Percentiles rank a stretch among this genome's conserved stretches.
These are phyloP conservation scores for Teunomyces barrocoloradensis DNA, from an alignment of 805 yeast genomes.

Conservation along the genomic window DNA sequence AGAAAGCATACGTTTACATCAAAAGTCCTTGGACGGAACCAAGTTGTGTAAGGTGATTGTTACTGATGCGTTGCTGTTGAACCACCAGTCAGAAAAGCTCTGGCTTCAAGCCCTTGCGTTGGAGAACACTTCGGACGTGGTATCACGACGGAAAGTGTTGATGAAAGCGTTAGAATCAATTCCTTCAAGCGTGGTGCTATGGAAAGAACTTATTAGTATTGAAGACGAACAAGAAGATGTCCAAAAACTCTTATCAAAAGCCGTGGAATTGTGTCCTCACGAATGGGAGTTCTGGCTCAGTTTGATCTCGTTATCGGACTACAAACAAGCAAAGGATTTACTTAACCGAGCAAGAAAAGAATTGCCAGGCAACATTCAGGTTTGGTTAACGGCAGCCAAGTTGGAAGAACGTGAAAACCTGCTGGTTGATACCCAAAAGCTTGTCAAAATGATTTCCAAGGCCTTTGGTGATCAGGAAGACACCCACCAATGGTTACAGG, in stretches of 20 bases:
- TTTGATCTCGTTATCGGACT: constrained; percentile 46
- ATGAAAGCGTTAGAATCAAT: constrained; percentile 69
- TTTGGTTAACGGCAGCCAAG: constrained; percentile 72
- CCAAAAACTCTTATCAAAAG: constrained; percentile 55
- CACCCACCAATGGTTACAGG: constrained; percentile 51
- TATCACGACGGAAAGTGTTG: constrained; percentile 54
- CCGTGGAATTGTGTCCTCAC: constrained; percentile 65
- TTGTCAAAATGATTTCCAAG: constrained; percentile 47
- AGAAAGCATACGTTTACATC: constrained; percentile 67
- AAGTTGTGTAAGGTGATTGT: constrained; percentile 55
- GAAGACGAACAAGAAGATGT: constrained; percentile 55
- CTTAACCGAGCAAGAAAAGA: constrained; percentile 61
- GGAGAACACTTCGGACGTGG: constrained; percentile 49
- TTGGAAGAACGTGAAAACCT: constrained; percentile 58
- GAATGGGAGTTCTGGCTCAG: constrained; percentile 67
- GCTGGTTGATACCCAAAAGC: constrained; percentile 40
- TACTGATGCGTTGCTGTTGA: constrained; percentile 60
- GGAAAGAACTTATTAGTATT: constrained; percentile 62
- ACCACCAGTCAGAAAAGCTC: constrained; percentile 54
- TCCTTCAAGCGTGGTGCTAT: constrained; percentile 57
- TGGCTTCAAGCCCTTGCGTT: constrained; percentile 74
- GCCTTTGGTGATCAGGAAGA: constrained; percentile 38
- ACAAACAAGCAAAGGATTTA: constrained; percentile 49
- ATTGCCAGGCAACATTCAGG: constrained; percentile 44
- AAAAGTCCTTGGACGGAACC: constrained; percentile 35